These are phyloP conservation scores for Lactifluus rugatus DNA, from an alignment of 768 basidiomycete genomes.

Conservation along the genomic window DNA sequence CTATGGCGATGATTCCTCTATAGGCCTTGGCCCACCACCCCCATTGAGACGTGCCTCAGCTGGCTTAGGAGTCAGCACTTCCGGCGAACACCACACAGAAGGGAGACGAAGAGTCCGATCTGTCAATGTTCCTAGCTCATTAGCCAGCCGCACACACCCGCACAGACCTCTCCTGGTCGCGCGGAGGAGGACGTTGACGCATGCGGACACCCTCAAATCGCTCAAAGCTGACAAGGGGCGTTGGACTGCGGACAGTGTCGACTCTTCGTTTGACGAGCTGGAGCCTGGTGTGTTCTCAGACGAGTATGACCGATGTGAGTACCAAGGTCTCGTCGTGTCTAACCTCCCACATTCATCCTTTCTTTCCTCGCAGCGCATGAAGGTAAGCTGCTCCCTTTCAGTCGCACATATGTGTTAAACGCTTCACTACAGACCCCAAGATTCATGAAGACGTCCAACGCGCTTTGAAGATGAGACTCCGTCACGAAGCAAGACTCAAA, in stretches of 20 bases:
- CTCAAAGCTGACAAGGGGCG: slow-evolving; percentile 13
- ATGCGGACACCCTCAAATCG: slow-evolving; percentile 2
- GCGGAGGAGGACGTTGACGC: slow-evolving; percentile 18
- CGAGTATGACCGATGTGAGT: slow-evolving; percentile 71
- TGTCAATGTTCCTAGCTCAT: slow-evolving; percentile 18
- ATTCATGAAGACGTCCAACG: slow-evolving; percentile 75
- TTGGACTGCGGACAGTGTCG: neutral
- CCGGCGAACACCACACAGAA: slow-evolving; percentile 18
- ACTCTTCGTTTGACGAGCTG: slow-evolving; percentile 16
- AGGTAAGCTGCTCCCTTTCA: slow-evolving; percentile 38
- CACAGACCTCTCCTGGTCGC: slow-evolving; percentile 6
- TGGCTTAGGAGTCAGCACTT: slow-evolving; percentile 3
- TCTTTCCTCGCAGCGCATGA: slow-evolving; percentile 48
- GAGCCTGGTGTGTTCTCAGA: slow-evolving; percentile 43
- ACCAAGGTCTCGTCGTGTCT: neutral
- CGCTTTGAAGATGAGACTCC: slow-evolving; percentile 62
- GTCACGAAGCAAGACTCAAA: slow-evolving; percentile 56
- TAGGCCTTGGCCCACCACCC: slow-evolving; percentile 26
- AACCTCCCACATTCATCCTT: neutral
- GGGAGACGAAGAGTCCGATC: slow-evolving; percentile 27
- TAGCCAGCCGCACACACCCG: slow-evolving; percentile 4
- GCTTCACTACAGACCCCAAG: slow-evolving; percentile 48
- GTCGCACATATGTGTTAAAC: slow-evolving; percentile 11
- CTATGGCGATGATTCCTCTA: slow-evolving; percentile 12
- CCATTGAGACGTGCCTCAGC: slow-evolving; percentile 11